Evolutionary conservation across 2,329 filamentous ascomycete genomes (phyloP).

Genomic region (Pseudocercospora eumusae): DNA sequence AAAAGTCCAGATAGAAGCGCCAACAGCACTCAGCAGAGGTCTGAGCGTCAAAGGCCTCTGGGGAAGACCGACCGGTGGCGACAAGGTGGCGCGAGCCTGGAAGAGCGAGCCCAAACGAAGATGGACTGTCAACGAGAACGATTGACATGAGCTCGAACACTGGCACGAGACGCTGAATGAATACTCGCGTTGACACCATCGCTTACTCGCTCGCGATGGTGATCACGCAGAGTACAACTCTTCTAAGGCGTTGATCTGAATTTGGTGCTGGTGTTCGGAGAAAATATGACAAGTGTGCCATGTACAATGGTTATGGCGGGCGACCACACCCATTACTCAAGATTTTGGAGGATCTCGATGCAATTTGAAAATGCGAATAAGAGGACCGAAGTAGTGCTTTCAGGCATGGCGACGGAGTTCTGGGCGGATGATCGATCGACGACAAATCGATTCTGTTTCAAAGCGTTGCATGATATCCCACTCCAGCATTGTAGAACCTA

Average conservation of each 20-base stretch:
- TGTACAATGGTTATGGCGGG: constrained; percentile 1
- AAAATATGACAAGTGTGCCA: not conserved
- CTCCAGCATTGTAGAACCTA: constrained; percentile 4
- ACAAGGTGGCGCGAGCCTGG: constrained; percentile 21
- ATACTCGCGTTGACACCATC: constrained; percentile 8
- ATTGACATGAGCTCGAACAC: constrained; percentile 24
- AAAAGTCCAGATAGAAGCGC: constrained; percentile 24
- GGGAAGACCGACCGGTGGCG: constrained; percentile 41
- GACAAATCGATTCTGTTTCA: not conserved
- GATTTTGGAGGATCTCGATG: not conserved
- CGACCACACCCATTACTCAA: not conserved
- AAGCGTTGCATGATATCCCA: constrained; percentile 4
- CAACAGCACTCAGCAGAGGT: constrained; percentile 29
- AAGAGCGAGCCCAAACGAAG: constrained; percentile 28
- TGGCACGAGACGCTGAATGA: constrained; percentile 17
- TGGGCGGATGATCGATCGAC: not conserved
- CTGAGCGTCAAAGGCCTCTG: constrained; percentile 46
- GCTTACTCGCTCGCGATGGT: not conserved
- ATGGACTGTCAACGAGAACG: constrained; percentile 29
- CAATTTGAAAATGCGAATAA: not conserved
- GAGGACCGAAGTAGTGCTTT: not conserved
- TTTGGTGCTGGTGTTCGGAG: constrained; percentile 11
- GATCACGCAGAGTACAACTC: not conserved
- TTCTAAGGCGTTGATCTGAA: not conserved
- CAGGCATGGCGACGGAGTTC: not conserved